Percentiles rank a stretch among this genome's conserved stretches.
phyloP scores from a whole-genome alignment of 176 grass and related monocot genomes.

The Hsuehochloa calcarea region DNA sequence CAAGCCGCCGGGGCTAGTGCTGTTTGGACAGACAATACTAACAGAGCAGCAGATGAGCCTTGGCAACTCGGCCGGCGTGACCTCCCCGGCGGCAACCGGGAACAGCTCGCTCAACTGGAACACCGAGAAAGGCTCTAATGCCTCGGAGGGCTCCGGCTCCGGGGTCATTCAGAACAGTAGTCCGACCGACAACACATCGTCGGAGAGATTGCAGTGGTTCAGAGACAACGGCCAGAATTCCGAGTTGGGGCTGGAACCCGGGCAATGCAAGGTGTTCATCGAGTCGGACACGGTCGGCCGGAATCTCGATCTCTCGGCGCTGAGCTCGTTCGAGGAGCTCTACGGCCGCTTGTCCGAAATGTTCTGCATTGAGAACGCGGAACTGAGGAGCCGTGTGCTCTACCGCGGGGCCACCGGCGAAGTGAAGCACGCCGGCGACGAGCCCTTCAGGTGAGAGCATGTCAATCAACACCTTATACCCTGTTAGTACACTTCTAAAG shows the following conservation, averaged over 20 bases:
- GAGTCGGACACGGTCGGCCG: conserved; percentile 80
- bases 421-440: conserved; percentile 69
- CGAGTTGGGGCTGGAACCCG: conserved; percentile 39
- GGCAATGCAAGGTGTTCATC: conserved; percentile 88
- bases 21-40: conserved; percentile 75
- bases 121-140: conserved; percentile 55
- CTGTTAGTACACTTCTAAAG: neutral
- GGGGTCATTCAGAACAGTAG: conserved; percentile 59
- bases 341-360: conserved; percentile 65
- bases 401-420: conserved; percentile 58
- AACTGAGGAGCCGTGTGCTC: conserved; percentile 62
- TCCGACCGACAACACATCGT: conserved; percentile 29
- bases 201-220: conserved; percentile 24
- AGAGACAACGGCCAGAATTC: neutral
- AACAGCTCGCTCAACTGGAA: conserved; percentile 37
- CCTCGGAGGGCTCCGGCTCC: conserved; percentile 71
- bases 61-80: neutral
- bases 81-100: conserved; percentile 14
- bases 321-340: conserved; percentile 72
- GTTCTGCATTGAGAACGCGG: conserved; percentile 62
- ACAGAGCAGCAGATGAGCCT: conserved; percentile 74
- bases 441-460: conserved; percentile 68
- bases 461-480: neutral
- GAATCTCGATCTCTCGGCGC: conserved; percentile 62
- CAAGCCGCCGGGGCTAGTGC: conserved; percentile 55